A percentile compares a stretch with the other conserved stretches of the same genome.
phyloP scores from a whole-genome alignment of 306 rosid species.

The Rubus idaeus region DNA sequence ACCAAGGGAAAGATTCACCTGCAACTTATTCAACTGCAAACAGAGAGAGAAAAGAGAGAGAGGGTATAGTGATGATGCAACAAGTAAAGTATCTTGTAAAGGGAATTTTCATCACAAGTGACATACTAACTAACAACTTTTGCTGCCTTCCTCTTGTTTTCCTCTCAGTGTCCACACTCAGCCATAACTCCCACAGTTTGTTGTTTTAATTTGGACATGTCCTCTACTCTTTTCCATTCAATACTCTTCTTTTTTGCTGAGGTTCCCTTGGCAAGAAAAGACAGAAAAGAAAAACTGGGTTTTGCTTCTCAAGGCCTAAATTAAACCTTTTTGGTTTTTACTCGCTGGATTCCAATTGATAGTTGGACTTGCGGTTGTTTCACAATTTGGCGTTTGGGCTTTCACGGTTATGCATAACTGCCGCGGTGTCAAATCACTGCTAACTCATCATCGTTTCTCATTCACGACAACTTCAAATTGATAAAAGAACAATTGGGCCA shows the following conservation, averaged over 20 bases:
- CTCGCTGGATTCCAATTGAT: background rate
- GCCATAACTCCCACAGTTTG: background rate
- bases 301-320: no score
- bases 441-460: no score
- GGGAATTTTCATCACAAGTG: slow-evolving; percentile 5
- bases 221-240: background rate
- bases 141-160: slow-evolving; percentile 22
- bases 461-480: background rate
- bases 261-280: no score
- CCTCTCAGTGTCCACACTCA: slow-evolving; percentile 21
- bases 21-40: background rate
- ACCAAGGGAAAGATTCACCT: slow-evolving; percentile 21
- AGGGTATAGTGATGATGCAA: background rate
- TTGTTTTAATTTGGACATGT: background rate
- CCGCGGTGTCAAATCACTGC: no score
- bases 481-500: slow-evolving; percentile 8
- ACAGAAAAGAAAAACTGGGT: no score
- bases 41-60: slow-evolving; percentile 5
- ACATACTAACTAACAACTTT: slow-evolving; percentile 23
- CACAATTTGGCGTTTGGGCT: background rate
- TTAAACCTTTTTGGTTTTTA: background rate
- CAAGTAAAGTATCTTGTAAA: background rate
- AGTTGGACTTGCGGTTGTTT: background rate
- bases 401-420: no score
- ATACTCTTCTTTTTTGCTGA: no score